Evolutionary conservation across 2,329 filamentous ascomycete genomes (phyloP).

Genomic region (Pezizomycotina sp.): DNA sequence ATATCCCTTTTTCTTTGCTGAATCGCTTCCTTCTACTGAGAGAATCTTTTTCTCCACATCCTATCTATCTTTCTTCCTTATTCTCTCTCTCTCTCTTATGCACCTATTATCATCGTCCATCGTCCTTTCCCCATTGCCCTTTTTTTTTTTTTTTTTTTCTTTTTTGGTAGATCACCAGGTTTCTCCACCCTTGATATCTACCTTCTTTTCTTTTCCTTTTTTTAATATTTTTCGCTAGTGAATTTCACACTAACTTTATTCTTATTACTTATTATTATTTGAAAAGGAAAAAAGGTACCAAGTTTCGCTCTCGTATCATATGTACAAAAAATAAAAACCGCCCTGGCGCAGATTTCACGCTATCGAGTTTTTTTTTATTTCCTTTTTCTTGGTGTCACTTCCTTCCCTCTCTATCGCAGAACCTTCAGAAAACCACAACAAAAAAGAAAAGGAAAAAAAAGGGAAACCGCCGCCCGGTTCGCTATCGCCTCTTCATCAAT

Average conservation of each 20-base stretch:
- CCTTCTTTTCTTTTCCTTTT: slow-evolving; percentile 19
- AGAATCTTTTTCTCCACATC: slow-evolving; percentile 10
- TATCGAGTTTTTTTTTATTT: neutral
- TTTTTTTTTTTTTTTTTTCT: slow-evolving; percentile 7
- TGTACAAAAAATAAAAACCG: neutral
- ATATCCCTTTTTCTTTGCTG: no score
- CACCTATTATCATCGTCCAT: slow-evolving; percentile 20
- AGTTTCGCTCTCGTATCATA: neutral
- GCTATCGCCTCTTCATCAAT: neutral
- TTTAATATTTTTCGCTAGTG: neutral
- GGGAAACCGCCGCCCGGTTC: neutral
- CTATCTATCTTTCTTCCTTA: slow-evolving; percentile 8
- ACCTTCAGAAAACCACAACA: neutral
- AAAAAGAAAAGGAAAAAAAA: neutral
- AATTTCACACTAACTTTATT: neutral
- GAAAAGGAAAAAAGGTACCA: neutral
- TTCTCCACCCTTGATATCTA: slow-evolving; percentile 1
- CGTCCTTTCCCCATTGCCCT: slow-evolving; percentile 12
- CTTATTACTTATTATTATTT: neutral
- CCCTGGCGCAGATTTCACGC: neutral
- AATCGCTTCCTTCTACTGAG: no score
- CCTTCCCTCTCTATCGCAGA: neutral
- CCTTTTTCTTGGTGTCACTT: neutral
- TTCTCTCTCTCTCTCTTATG: slow-evolving; percentile 24
- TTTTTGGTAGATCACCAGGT: slow-evolving; percentile 6